Conservation (phyloP, 208 protist genomes). For the Angomonas ambiguus region DNA sequence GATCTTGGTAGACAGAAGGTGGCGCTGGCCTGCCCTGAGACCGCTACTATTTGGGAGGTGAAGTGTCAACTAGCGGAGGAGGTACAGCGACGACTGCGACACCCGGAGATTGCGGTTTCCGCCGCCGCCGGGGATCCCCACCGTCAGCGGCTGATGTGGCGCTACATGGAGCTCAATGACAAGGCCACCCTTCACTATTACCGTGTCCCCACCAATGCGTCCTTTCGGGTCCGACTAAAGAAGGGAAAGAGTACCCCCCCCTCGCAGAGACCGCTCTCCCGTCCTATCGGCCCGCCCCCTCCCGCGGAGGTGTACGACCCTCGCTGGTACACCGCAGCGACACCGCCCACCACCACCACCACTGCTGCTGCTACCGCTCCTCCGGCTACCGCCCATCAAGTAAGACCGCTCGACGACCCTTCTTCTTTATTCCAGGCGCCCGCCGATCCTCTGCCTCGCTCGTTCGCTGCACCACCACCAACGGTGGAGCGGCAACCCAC, state of each 20-base stretch:
- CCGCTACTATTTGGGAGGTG: constrained; percentile 62
- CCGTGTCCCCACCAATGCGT: constrained; percentile 71
- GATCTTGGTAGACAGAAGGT: constrained; percentile 30
- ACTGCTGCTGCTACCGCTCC: constrained; percentile 3
- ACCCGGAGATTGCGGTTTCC: not conserved
- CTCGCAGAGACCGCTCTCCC: not conserved
- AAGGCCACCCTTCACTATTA: constrained; percentile 79
- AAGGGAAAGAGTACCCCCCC: not conserved
- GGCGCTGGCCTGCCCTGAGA: constrained; percentile 48
- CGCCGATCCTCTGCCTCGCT: not conserved
- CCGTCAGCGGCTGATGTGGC: constrained; percentile 71
- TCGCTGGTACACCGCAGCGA: constrained; percentile 5
- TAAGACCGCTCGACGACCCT: not conserved
- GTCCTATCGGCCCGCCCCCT: not conserved
- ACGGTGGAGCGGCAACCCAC: not conserved
- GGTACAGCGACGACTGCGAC: constrained; percentile 26
- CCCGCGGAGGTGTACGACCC: constrained; percentile 18
- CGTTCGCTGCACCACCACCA: not conserved
- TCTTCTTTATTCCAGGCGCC: not conserved
- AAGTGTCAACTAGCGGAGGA: constrained; percentile 63
- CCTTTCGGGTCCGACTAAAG: constrained; percentile 34
- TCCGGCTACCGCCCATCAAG: not conserved
- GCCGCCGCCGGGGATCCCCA: constrained; percentile 19
- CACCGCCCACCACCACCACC: not conserved
- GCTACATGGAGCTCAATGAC: constrained; percentile 86